These are phyloP conservation scores for Lasiodiplodia sp. DNA, from an alignment of 2,329 filamentous ascomycete genomes.

Conservation along the genomic window DNA sequence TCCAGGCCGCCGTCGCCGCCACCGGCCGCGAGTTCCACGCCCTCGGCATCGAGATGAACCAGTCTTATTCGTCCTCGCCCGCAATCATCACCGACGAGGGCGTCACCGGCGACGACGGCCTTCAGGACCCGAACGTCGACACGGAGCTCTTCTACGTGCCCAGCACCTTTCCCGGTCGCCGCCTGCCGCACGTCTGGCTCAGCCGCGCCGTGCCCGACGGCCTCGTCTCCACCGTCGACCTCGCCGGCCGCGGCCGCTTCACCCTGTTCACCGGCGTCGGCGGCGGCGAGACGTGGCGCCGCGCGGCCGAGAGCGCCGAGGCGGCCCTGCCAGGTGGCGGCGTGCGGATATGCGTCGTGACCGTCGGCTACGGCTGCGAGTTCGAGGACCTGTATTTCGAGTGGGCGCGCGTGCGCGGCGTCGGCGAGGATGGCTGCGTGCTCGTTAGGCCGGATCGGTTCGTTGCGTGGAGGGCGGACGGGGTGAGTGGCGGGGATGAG, in stretches of 20 bases:
- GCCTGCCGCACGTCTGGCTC: constrained; percentile 70
- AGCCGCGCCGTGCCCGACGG: constrained; percentile 56
- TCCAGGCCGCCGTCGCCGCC: constrained; percentile 53
- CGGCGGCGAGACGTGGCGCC: constrained; percentile 59
- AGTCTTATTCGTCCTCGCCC: constrained; percentile 56
- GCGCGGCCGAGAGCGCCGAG: constrained; percentile 53
- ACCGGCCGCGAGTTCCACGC: constrained; percentile 62
- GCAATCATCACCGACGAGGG: constrained; percentile 55
- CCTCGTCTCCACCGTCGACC: constrained; percentile 64
- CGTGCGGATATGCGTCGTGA: constrained; percentile 57
- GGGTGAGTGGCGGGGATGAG: constrained; percentile 32
- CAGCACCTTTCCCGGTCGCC: constrained; percentile 65
- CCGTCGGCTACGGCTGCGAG: constrained; percentile 65
- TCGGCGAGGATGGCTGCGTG: constrained; percentile 65
- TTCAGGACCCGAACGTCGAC: constrained; percentile 51
- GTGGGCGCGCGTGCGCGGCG: constrained; percentile 62
- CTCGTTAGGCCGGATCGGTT: constrained; percentile 67
- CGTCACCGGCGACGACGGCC: constrained; percentile 34
- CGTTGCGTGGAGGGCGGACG: constrained; percentile 59
- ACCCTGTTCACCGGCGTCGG: constrained; percentile 57
- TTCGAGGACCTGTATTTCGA: constrained; percentile 69
- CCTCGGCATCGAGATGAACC: constrained; percentile 67
- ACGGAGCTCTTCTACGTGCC: constrained; percentile 43
- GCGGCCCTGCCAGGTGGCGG: constrained; percentile 44
- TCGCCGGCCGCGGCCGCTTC: constrained; percentile 61